These are phyloP conservation scores for Aspergillus tamarii DNA, from an alignment of 2,329 filamentous ascomycete species.

Conservation along the genomic window DNA sequence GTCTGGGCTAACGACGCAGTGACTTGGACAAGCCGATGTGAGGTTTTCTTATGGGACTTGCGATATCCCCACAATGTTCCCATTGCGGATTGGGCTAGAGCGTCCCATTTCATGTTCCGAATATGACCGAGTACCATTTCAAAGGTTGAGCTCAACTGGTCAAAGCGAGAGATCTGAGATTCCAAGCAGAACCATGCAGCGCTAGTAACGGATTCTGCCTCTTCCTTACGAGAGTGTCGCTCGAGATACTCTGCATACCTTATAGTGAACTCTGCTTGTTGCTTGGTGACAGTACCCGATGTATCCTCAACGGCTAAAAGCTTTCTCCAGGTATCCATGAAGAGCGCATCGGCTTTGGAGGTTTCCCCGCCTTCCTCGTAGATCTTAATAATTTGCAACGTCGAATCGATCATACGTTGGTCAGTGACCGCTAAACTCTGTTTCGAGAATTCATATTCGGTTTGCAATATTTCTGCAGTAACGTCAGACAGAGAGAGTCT, in stretches of 20 bases:
- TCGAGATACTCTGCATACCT: background rate
- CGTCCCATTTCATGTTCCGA: slow-evolving; percentile 1
- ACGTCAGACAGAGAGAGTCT: background rate
- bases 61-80: background rate
- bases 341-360: background rate
- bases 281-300: background rate
- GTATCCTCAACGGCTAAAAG: background rate
- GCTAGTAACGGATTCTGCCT: background rate
- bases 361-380: background rate
- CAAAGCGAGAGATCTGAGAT: background rate
- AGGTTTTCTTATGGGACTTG: background rate
- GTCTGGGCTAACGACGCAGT: background rate
- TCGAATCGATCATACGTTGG: slow-evolving; percentile 2
- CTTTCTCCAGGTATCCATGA: slow-evolving; percentile 3
- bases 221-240: background rate
- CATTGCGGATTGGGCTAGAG: slow-evolving; percentile 1
- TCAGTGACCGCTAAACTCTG: slow-evolving; percentile 2
- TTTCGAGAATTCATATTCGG: slow-evolving; percentile 2
- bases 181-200: slow-evolving; percentile 3
- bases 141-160: slow-evolving; percentile 2
- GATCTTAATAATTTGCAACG: background rate
- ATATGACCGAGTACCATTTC: slow-evolving; percentile 1
- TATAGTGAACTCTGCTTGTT: slow-evolving; percentile 2
- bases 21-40: background rate
- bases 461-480: background rate